Percentiles rank a stretch among this genome's conserved stretches.
These are phyloP conservation scores for Arthroderma uncinatum DNA, from an alignment of 2,329 filamentous ascomycete genomes.

Conservation along the genomic window DNA sequence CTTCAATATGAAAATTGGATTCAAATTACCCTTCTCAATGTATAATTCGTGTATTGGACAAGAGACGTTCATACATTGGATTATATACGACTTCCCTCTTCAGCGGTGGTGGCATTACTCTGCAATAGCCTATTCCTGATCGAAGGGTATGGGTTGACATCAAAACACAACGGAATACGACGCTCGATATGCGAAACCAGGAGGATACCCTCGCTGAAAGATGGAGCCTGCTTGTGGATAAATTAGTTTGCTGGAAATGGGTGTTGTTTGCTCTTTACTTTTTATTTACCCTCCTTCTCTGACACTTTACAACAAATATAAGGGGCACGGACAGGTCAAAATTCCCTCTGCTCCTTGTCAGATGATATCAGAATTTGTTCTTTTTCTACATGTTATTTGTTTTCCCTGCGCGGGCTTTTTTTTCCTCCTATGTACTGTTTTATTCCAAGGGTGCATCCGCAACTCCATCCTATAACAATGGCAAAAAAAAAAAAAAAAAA, in stretches of 20 bases:
- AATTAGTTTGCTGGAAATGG: conserved; percentile 3
- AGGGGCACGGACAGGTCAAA: neutral
- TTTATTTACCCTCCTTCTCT: neutral
- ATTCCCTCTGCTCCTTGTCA: neutral
- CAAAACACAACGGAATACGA: neutral
- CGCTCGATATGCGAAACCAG: neutral
- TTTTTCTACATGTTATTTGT: neutral
- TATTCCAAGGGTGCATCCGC: neutral
- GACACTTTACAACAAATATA: neutral
- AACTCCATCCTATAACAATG: neutral
- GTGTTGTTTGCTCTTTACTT: conserved; percentile 1
- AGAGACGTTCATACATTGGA: conserved; percentile 13
- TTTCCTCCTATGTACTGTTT: neutral
- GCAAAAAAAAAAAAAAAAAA: neutral
- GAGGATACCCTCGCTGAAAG: neutral
- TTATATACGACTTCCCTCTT: conserved; percentile 12
- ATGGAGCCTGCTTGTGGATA: neutral
- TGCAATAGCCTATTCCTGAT: neutral
- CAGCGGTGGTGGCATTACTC: neutral
- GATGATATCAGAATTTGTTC: neutral
- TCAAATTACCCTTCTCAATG: neutral
- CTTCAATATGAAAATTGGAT: neutral
- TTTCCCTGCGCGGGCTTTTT: neutral
- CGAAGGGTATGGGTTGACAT: neutral
- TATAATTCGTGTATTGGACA: conserved; percentile 15